Percentiles rank a stretch among this genome's conserved stretches.
Conservation (phyloP, 495 filamentous ascomycete species). For the Cladorrhinum samala region DNA sequence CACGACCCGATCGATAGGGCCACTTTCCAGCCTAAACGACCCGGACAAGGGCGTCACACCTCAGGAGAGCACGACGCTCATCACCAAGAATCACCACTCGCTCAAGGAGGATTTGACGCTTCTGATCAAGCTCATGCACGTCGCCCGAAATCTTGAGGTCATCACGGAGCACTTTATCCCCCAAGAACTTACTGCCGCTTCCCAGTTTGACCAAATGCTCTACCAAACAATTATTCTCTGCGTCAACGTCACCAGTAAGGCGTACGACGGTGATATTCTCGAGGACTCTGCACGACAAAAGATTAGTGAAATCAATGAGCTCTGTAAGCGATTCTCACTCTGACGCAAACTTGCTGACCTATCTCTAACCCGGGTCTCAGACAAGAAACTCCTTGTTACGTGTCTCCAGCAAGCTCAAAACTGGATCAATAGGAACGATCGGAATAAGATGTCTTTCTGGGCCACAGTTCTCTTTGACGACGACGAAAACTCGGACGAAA, state of each 20-base stretch:
- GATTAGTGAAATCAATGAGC: conserved; percentile 49
- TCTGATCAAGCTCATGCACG: conserved; percentile 76
- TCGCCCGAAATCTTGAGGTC: conserved; percentile 78
- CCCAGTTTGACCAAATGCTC: conserved; percentile 75
- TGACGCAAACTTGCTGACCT: neutral
- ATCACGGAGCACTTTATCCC: conserved; percentile 65
- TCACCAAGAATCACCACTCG: conserved; percentile 66
- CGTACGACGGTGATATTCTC: conserved; percentile 80
- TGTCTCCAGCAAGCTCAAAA: conserved; percentile 89
- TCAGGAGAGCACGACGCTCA: conserved; percentile 61
- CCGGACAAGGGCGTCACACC: conserved; percentile 49
- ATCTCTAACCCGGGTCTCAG: conserved; percentile 30
- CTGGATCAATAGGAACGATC: conserved; percentile 84
- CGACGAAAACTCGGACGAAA: conserved; percentile 42
- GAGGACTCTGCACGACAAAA: conserved; percentile 50
- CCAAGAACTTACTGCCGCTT: conserved; percentile 78
- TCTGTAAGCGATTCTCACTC: conserved; percentile 33
- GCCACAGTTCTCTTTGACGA: conserved; percentile 72
- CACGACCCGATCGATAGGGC: conserved; percentile 33
- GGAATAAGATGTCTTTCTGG: conserved; percentile 88
- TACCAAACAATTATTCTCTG: conserved; percentile 76
- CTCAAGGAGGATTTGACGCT: conserved; percentile 77
- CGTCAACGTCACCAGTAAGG: conserved; percentile 80
- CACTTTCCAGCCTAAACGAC: conserved; percentile 27
- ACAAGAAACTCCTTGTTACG: conserved; percentile 86